These are phyloP conservation scores for Alternaria brassicicola DNA, from an alignment of 2,329 filamentous ascomycete species.

Conservation along the genomic window DNA sequence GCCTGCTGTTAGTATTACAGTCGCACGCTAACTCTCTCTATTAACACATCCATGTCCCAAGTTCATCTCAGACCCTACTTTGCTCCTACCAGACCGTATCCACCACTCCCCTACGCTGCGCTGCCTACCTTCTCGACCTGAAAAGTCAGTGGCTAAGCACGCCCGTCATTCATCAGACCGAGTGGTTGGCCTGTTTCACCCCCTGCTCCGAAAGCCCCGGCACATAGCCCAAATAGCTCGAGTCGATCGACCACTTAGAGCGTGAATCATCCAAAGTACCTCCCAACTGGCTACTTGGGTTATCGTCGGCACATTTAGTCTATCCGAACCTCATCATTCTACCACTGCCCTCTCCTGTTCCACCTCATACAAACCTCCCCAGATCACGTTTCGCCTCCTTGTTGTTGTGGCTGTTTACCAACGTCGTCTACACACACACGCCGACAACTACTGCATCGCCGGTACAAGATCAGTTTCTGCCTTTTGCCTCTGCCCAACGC, in stretches of 20 bases:
- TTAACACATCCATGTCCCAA: constrained; percentile 37
- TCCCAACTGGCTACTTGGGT: constrained; percentile 42
- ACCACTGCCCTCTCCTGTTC: constrained; percentile 33
- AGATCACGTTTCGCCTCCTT: constrained; percentile 25
- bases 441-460: constrained; percentile 14
- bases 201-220: constrained; percentile 37
- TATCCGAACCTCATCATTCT: constrained; percentile 38
- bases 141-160: constrained; percentile 46
- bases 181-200: constrained; percentile 50
- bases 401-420: constrained; percentile 34
- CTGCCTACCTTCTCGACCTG: constrained; percentile 32
- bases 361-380: constrained; percentile 30
- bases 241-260: constrained; percentile 47
- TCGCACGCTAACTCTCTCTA: constrained; percentile 43
- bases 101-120: constrained; percentile 35
- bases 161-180: constrained; percentile 36
- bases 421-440: constrained; percentile 22
- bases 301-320: constrained; percentile 44
- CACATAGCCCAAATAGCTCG: constrained; percentile 46
- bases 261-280: constrained; percentile 37
- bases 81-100: constrained; percentile 42
- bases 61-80: constrained; percentile 42
- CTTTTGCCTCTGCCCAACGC: constrained; percentile 37
- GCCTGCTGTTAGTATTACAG: constrained; percentile 44
- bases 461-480: constrained; percentile 30